Conservation (phyloP, 2,329 filamentous ascomycete genomes). For the Apiospora sp. region DNA sequence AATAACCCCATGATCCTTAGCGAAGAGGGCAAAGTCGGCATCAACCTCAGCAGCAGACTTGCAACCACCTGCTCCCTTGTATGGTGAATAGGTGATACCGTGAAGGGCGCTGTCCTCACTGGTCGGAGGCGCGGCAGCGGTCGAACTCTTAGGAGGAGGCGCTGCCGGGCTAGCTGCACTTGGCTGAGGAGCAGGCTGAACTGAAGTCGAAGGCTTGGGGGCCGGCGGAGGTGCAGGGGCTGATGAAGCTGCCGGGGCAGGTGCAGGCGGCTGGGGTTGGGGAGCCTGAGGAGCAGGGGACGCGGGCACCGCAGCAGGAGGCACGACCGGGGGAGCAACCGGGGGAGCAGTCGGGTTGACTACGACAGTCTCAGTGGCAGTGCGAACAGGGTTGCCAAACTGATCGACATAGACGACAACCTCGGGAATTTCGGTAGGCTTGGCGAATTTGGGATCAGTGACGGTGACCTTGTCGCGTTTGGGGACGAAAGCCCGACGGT, state of each 20-base stretch:
- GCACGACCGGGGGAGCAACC: too few relatives aligned
- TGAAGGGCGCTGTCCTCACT: constrained; percentile 37
- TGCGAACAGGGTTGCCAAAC: constrained; percentile 59
- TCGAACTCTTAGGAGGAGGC: constrained; percentile 21
- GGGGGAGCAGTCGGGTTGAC: constrained; percentile 36
- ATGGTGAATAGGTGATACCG: constrained; percentile 59
- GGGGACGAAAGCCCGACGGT: constrained; percentile 38
- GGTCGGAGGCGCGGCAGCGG: constrained; percentile 27
- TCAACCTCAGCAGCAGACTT: constrained; percentile 71
- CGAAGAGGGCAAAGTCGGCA: constrained; percentile 66
- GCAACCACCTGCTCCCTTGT: constrained; percentile 64
- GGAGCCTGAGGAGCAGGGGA: constrained; percentile 22
- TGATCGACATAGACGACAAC: constrained; percentile 68
- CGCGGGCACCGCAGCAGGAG: background rate
- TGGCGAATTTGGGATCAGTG: constrained; percentile 47
- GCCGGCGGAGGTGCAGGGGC: constrained; percentile 23
- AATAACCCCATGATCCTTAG: constrained; percentile 65
- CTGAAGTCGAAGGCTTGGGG: background rate
- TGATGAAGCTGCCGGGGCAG: background rate
- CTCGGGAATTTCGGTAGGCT: constrained; percentile 52
- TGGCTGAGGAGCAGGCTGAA: background rate
- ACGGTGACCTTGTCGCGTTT: constrained; percentile 44
- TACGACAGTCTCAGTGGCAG: constrained; percentile 47
- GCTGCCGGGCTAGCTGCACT: background rate
- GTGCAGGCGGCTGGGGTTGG: background rate